These are phyloP conservation scores for Ogataea allantospora DNA, from an alignment of 805 yeast genomes.

Conservation along the genomic window DNA sequence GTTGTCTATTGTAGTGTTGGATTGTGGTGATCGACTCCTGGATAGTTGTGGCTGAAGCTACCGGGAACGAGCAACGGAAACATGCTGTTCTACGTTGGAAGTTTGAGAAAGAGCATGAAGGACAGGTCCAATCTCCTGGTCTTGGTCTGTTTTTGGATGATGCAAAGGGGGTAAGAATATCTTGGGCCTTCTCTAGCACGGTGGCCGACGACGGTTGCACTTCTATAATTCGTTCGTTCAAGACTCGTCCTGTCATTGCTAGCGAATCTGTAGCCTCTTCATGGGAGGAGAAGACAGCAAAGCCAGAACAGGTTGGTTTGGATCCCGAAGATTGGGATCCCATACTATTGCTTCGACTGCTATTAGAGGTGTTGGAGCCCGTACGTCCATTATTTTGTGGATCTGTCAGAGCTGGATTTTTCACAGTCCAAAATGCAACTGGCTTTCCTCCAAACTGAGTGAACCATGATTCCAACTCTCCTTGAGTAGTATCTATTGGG, in stretches of 20 bases:
- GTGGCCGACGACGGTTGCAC: slow-evolving; percentile 81
- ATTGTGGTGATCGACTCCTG: slow-evolving; percentile 46
- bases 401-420: slow-evolving; percentile 42
- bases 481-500: slow-evolving; percentile 83
- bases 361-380: slow-evolving; percentile 10
- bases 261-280: slow-evolving; percentile 83
- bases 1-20: slow-evolving; percentile 18
- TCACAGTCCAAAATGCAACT: slow-evolving; percentile 84
- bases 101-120: slow-evolving; percentile 91
- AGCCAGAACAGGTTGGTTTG: slow-evolving; percentile 63
- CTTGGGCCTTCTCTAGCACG: slow-evolving; percentile 80
- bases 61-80: slow-evolving; percentile 88
- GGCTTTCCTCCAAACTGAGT: slow-evolving; percentile 84
- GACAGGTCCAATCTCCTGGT: slow-evolving; percentile 99
- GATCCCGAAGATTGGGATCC: slow-evolving; percentile 33
- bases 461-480: slow-evolving; percentile 89
- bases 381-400: slow-evolving; percentile 3
- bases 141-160: slow-evolving; percentile 81
- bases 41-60: slow-evolving; percentile 65
- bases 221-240: slow-evolving; percentile 74
- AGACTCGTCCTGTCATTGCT: slow-evolving; percentile 70
- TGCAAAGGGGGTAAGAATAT: slow-evolving; percentile 80
- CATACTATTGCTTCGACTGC: slow-evolving; percentile 18
- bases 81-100: slow-evolving; percentile 94
- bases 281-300: slow-evolving; percentile 80